A percentile compares a stretch with the other conserved stretches of the same genome.
phyloP scores from a whole-genome alignment of 768 basidiomycete genomes.

The Pisolithus marmoratus region DNA sequence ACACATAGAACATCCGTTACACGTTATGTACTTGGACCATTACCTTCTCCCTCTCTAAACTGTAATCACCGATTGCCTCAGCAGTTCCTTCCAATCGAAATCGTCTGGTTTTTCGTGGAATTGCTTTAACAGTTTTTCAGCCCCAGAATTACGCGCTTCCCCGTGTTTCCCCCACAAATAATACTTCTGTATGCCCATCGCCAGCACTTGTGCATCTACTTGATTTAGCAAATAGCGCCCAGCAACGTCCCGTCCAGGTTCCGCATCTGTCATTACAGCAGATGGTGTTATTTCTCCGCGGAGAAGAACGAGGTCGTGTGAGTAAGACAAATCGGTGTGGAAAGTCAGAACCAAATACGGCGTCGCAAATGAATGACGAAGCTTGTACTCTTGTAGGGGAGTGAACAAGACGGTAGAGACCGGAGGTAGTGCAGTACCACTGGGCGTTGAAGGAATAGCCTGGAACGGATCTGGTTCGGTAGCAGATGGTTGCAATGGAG shows the following conservation, averaged over 20 bases:
- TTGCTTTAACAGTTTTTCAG: conserved; percentile 46
- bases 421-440: conserved; percentile 37
- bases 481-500: conserved; percentile 55
- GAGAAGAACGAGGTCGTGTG: conserved; percentile 80
- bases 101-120: conserved; percentile 77
- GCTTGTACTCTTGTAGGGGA: conserved; percentile 89
- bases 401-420: conserved; percentile 85
- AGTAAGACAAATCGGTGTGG: conserved; percentile 81
- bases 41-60: no score
- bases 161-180: conserved; percentile 53
- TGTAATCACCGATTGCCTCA: conserved; percentile 40
- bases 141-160: background rate
- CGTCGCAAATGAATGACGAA: conserved; percentile 76
- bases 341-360: conserved; percentile 88
- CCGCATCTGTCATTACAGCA: conserved; percentile 31
- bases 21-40: background rate
- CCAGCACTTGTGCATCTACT: conserved; percentile 78
- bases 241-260: conserved; percentile 23
- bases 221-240: conserved; percentile 59
- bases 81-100: conserved; percentile 79
- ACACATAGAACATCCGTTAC: background rate
- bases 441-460: conserved; percentile 19
- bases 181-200: conserved; percentile 77
- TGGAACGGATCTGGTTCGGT: conserved; percentile 40
- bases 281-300: conserved; percentile 87